phyloP scores from a whole-genome alignment of 306 rosid genomes.

The Quercus variabilis region DNA sequence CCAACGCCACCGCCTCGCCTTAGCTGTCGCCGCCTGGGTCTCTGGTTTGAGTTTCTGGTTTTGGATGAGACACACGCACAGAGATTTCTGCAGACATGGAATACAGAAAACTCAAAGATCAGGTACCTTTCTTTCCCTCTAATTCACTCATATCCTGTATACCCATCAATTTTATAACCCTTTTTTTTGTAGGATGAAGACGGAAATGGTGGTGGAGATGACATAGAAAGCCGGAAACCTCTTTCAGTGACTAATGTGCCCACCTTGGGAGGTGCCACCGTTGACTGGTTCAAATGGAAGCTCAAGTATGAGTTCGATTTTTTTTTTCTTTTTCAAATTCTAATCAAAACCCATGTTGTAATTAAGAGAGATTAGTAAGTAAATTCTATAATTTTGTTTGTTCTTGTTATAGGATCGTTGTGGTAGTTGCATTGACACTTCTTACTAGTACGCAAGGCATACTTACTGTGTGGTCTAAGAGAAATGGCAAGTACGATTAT shows the following conservation, averaged over 20 bases:
- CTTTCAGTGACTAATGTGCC: neutral
- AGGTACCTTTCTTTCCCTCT: constrained; percentile 29
- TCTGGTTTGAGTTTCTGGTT: too few relatives aligned
- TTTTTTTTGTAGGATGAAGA: constrained; percentile 9
- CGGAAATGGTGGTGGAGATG: constrained; percentile 12
- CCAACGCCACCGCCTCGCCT: too few relatives aligned
- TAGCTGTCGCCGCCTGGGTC: too few relatives aligned
- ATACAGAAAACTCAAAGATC: constrained; percentile 73
- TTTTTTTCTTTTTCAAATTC: neutral
- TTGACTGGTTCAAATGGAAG: constrained; percentile 48
- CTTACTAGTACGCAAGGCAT: constrained; percentile 92
- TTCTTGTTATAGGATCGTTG: constrained; percentile 53
- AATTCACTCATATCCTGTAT: neutral
- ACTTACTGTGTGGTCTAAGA: constrained; percentile 88
- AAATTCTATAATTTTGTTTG: neutral
- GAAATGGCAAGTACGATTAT: constrained; percentile 91
- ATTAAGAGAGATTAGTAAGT: too few relatives aligned
- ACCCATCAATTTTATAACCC: neutral
- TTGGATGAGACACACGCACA: too few relatives aligned
- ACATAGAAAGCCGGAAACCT: constrained; percentile 23
- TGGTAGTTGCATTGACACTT: constrained; percentile 74
- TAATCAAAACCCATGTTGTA: neutral
- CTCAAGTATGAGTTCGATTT: constrained; percentile 38
- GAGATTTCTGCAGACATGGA: constrained; percentile 40
- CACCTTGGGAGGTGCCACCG: constrained; percentile 30